Base-by-base conservation (phyloP, 441 rosid species). In the Syzygium malaccense region DNA sequence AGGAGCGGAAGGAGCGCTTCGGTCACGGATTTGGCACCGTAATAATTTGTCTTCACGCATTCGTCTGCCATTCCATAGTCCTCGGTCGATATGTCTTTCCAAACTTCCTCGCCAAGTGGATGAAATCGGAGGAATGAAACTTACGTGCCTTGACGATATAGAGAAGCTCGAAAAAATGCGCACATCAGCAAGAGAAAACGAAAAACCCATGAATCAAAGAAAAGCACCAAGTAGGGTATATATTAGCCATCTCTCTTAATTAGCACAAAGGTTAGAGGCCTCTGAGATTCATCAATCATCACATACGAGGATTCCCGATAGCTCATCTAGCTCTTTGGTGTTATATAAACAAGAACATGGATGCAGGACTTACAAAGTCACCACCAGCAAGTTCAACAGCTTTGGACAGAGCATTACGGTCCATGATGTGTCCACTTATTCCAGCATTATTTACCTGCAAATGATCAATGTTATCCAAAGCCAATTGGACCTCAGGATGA, bases 381-480 rank as follows among this genome's bases (percentile, higher is more conserved):
- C 71, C 71, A n/a, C 71, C 71, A 62, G 71, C 18, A 62, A 19
- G 37, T n/a, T 62, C 71, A 26, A 62, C 71, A n/a, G 71, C 71
- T n/a, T n/a, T 8, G 37, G 71, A n/a, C 71, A 62, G 3, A n/a
- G 71, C 71, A 62, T 62, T 62, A n/a, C 4, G 10, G 71, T 87
- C 89, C 14, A 75, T 11, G 53, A 78, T 51, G 54, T 8, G 9
- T 30, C 86, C 86, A 37, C 26, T 20, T 41, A 87, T 56, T 51
- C 89, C 86, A 14, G 89, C 89, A 87, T 87, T 87, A 56, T 87
- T 87, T 18, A 87, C 86, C 89, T 87, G 86, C 54, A 62, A 30
- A 62, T 62, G 33, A n/a, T n/a, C 71, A 7, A 62, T 62, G 8
- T 62, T n/a, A n/a, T n/a, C 33, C 71, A 15, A 32, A 66, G 75